Conservation (phyloP, 2,329 filamentous ascomycete species). For the Pseudogymnoascus verrucosus region DNA sequence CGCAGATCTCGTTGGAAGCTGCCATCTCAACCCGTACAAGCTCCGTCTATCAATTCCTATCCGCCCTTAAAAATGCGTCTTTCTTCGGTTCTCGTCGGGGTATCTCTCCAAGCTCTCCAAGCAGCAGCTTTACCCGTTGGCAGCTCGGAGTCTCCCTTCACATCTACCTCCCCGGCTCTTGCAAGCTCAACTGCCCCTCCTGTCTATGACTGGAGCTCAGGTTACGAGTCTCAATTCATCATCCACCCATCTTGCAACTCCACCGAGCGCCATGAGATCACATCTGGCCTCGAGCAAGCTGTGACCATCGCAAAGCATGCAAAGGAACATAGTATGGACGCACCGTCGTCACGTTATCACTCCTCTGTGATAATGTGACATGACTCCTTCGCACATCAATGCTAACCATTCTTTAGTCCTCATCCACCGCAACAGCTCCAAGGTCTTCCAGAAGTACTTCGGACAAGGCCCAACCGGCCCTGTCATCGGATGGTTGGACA, state of each 20-base stretch:
- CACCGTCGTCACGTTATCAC: conserved; percentile 14
- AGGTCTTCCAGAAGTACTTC: conserved; percentile 59
- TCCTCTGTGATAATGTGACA: conserved; percentile 15
- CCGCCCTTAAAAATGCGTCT: neutral
- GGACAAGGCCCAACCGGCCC: conserved; percentile 49
- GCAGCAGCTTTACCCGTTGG: neutral
- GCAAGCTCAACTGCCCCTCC: neutral
- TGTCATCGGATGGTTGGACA: conserved; percentile 55
- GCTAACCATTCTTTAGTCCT: conserved; percentile 31
- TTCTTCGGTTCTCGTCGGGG: neutral
- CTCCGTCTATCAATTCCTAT: neutral
- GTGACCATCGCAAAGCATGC: conserved; percentile 51
- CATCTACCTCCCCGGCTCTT: neutral
- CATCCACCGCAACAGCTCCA: conserved; percentile 47
- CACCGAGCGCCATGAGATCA: conserved; percentile 50
- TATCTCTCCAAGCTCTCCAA: neutral
- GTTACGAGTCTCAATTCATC: conserved; percentile 25
- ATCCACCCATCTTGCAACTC: conserved; percentile 61
- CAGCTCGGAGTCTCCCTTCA: neutral
- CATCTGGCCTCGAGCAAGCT: conserved; percentile 49
- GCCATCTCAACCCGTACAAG: neutral
- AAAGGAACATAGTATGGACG: conserved; percentile 44
- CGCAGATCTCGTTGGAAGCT: neutral
- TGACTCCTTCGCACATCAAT: neutral
- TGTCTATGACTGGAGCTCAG: conserved; percentile 5